These are phyloP conservation scores for Pachysandra terminalis DNA, from an alignment of 164 flowering plant genomes.

Conservation along the genomic window DNA sequence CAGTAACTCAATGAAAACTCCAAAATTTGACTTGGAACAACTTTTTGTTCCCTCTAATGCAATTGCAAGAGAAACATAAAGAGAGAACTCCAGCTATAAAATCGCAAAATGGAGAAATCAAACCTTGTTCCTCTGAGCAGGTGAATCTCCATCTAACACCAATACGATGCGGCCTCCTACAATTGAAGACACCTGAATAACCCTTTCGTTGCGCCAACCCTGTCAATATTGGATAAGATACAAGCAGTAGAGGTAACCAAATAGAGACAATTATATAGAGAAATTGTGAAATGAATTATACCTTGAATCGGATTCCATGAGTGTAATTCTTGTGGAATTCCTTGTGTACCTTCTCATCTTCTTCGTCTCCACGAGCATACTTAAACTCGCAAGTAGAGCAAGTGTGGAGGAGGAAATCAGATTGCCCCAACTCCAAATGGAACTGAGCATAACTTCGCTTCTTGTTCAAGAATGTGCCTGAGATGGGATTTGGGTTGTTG, in stretches of 20 bases:
- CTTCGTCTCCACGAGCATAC: slow-evolving; percentile 66
- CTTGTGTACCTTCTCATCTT: slow-evolving; percentile 69
- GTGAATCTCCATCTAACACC: slow-evolving; percentile 62
- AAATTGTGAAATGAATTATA: slow-evolving; percentile 9
- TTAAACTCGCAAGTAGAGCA: slow-evolving; percentile 65
- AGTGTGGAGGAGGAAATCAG: slow-evolving; percentile 67
- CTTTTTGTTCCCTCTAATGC: no score
- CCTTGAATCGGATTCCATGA: slow-evolving; percentile 79
- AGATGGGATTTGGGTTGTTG: slow-evolving; percentile 10
- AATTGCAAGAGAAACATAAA: no score
- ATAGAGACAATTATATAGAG: neutral
- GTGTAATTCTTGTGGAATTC: slow-evolving; percentile 64
- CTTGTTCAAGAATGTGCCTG: slow-evolving; percentile 44
- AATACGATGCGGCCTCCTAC: slow-evolving; percentile 50
- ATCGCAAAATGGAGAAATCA: neutral
- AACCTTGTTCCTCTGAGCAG: slow-evolving; percentile 71
- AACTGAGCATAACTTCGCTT: slow-evolving; percentile 86
- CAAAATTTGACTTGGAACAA: no score
- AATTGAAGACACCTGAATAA: slow-evolving; percentile 24
- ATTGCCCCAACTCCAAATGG: slow-evolving; percentile 83
- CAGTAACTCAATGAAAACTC: no score
- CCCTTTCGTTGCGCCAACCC: slow-evolving; percentile 83
- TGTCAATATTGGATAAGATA: slow-evolving; percentile 18
- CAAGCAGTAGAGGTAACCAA: neutral
- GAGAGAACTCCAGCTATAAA: no score